Conservation (phyloP, 371 early-diverging fungal genomes). For the Fennellomyces sp. region DNA sequence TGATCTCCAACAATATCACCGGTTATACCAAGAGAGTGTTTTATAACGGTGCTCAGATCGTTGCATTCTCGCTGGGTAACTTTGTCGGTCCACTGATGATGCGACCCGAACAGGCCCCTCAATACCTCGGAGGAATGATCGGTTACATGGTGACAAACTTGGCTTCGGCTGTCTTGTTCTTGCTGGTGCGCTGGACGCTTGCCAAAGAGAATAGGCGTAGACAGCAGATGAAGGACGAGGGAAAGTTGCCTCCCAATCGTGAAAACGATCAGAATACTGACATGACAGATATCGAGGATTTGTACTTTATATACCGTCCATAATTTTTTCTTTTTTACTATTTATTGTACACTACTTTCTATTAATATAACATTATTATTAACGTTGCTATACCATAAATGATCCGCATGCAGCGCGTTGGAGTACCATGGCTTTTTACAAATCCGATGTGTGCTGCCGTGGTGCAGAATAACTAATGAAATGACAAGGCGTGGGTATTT, state of each 20-base stretch:
- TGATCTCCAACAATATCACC: slow-evolving; percentile 16
- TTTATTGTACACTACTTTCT: too few relatives aligned
- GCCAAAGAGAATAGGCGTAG: slow-evolving; percentile 20
- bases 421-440: too few relatives aligned
- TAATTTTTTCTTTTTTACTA: slow-evolving; percentile 6
- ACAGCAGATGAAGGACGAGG: slow-evolving; percentile 6
- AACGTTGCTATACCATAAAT: too few relatives aligned
- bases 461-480: too few relatives aligned
- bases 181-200: slow-evolving; percentile 19
- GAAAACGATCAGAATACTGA: slow-evolving; percentile 19
- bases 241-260: slow-evolving; percentile 8
- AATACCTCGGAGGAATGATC: slow-evolving; percentile 16
- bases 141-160: slow-evolving; percentile 11
- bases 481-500: too few relatives aligned
- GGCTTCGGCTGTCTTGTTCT: slow-evolving; percentile 4
- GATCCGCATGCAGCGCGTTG: too few relatives aligned
- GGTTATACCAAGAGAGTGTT: slow-evolving; percentile 35
- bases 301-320: slow-evolving; percentile 23
- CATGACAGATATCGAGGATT: slow-evolving; percentile 21
- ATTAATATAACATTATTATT: too few relatives aligned
- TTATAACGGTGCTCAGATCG: neutral
- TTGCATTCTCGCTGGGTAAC: slow-evolving; percentile 10
- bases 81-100: slow-evolving; percentile 18
- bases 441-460: too few relatives aligned
- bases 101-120: slow-evolving; percentile 13